Evolutionary conservation across 441 rosid species (phyloP), one percentile per base, ranked within the genome.

Genomic region (Kokia cookei): DNA sequence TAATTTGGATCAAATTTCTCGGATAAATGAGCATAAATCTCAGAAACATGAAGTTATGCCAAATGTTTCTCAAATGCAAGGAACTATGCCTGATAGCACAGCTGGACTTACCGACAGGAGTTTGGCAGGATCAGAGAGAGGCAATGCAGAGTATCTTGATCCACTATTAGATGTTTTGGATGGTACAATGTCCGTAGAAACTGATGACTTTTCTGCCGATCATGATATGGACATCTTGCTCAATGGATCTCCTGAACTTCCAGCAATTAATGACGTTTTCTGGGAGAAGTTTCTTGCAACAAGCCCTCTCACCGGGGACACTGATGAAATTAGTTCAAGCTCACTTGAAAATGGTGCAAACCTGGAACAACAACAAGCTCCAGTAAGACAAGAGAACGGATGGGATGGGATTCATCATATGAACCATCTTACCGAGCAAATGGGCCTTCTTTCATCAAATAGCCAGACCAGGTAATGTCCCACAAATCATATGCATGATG

Each of bases 251-350:
- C 78, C 86, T 67, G 79, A 80, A 77, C 87, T 86, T 58, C 90
- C 87, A 0, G 85, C 84, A 32, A 72, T 85, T 24, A 81, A 78
- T 76, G 88, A 85, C 69, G 77, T 82, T 19, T 89, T 89, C 69
- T 89, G 88, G 90, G 90, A 87, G 77, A 87, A 86, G 80, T 87
- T 89, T 68, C 83, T 89, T 73, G 48, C 79, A 22, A 82, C 81
- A 24, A 82, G 80, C 58, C 84, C 81, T 17, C 75, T 48, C 5
- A 71, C 71, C 58, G 86, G 79, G 69, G 89, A 83, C 15, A 72
- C 86, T 0, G 86, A 89, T 69, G 95, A 88, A 68, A 80, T 77
- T 54, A 75, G 74, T 65, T 78, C 87, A n/a, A 83, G 81, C 64
- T 75, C 78, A 67, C 73, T 81, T 65, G 86, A 79, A 72, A 77